phyloP scores from a whole-genome alignment of 2,329 filamentous ascomycete species.

The Coniochaeta sp. region DNA sequence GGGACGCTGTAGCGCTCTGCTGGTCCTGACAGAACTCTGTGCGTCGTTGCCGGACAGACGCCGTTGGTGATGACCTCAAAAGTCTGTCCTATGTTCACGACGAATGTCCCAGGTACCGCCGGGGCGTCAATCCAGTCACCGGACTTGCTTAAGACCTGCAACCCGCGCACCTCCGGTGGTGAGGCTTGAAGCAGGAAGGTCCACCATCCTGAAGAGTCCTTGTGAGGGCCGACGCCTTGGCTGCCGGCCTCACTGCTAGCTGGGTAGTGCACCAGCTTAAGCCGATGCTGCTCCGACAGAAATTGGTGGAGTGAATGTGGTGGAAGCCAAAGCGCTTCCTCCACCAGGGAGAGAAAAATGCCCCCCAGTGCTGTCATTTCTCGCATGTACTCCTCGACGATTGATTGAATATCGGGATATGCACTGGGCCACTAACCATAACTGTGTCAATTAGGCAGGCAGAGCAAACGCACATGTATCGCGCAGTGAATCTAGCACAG shows the following conservation, averaged over 20 bases:
- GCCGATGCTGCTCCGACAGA: conserved; percentile 47
- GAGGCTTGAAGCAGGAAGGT: conserved; percentile 57
- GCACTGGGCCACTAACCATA: conserved; percentile 32
- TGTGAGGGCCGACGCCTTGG: conserved; percentile 55
- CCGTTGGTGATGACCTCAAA: conserved; percentile 50
- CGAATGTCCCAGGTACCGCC: conserved; percentile 38
- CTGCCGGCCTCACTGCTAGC: conserved; percentile 9
- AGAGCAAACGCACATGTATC: neutral
- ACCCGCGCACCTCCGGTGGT: conserved; percentile 36
- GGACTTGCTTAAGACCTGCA: conserved; percentile 41
- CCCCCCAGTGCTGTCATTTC: conserved; percentile 42
- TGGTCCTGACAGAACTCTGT: conserved; percentile 28
- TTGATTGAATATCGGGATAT: conserved; percentile 23
- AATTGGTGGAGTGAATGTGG: conserved; percentile 41
- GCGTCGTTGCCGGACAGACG: conserved; percentile 43
- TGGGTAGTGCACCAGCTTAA: conserved; percentile 51
- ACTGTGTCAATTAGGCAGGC: neutral
- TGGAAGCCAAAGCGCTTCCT: conserved; percentile 43
- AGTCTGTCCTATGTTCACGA: conserved; percentile 51
- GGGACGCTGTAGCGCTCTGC: conserved; percentile 33
- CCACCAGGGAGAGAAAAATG: conserved; percentile 47
- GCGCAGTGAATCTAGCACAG: neutral
- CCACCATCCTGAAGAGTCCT: conserved; percentile 57
- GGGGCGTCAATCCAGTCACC: conserved; percentile 44
- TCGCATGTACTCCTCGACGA: conserved; percentile 40